phyloP scores from a whole-genome alignment of 2,329 filamentous ascomycete genomes.

The Alternaria brassicae region DNA sequence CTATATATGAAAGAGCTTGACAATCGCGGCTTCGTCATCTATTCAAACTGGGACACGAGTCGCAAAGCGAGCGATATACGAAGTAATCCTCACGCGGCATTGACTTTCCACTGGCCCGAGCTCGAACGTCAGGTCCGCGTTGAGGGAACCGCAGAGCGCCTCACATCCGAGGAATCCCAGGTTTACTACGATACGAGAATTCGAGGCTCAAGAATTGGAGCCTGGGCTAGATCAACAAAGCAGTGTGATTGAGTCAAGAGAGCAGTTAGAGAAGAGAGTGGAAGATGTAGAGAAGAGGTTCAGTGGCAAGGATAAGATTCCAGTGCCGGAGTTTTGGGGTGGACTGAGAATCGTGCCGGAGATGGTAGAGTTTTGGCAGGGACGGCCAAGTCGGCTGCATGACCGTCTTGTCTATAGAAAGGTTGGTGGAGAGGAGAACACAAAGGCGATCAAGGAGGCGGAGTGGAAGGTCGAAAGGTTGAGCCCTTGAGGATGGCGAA shows the following conservation, averaged over 20 bases:
- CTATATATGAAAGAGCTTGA: constrained; percentile 98
- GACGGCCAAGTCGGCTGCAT: constrained; percentile 85
- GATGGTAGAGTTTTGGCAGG: constrained; percentile 95
- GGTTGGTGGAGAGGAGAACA: constrained; percentile 51
- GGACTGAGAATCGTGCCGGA: constrained; percentile 85
- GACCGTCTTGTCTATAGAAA: constrained; percentile 89
- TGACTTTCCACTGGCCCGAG: constrained; percentile 91
- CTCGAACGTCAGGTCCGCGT: constrained; percentile 90
- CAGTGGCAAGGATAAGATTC: constrained; percentile 77
- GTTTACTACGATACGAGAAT: constrained; percentile 71
- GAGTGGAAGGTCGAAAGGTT: constrained; percentile 74
- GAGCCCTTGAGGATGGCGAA: constrained; percentile 64
- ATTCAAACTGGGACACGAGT: constrained; percentile 88
- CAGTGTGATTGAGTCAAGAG: constrained; percentile 72
- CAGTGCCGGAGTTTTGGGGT: constrained; percentile 94
- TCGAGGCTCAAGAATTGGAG: constrained; percentile 82
- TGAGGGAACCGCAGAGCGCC: constrained; percentile 75
- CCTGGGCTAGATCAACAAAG: constrained; percentile 95
- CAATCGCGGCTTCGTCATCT: constrained; percentile 81
- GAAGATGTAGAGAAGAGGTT: constrained; percentile 78
- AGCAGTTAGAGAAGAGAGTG: constrained; percentile 78
- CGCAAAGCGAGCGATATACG: constrained; percentile 71
- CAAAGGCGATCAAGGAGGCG: constrained; percentile 1
- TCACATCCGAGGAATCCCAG: constrained; percentile 74
- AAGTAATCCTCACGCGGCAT: constrained; percentile 76